These are phyloP conservation scores for Curvularia hawaiiensis DNA, from an alignment of 2,329 filamentous ascomycete species.

Conservation along the genomic window DNA sequence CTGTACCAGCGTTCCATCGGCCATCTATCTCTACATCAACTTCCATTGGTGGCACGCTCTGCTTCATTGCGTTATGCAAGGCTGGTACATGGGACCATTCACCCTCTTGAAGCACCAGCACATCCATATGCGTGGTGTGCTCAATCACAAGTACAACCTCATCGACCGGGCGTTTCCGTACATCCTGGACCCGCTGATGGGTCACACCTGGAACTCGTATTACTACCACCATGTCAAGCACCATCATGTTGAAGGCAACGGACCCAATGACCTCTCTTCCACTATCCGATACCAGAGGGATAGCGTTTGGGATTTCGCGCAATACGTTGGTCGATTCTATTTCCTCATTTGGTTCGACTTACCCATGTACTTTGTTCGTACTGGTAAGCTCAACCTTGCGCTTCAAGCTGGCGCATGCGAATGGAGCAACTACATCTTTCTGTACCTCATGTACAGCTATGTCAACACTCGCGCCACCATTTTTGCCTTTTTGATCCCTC, in stretches of 20 bases:
- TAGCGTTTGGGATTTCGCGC: constrained; percentile 66
- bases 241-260: constrained; percentile 82
- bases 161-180: constrained; percentile 75
- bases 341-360: constrained; percentile 77
- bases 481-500: constrained; percentile 70
- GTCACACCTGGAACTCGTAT: constrained; percentile 85
- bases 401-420: constrained; percentile 67
- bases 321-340: constrained; percentile 75
- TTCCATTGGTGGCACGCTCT: constrained; percentile 73
- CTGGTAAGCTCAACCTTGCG: constrained; percentile 61
- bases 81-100: constrained; percentile 73
- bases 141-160: constrained; percentile 59
- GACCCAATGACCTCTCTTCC: constrained; percentile 74
- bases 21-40: constrained; percentile 65
- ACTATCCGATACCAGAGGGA: constrained; percentile 80
- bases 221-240: constrained; percentile 88
- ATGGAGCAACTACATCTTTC: constrained; percentile 53
- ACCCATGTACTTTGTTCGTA: constrained; percentile 72
- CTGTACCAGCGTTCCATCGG: constrained; percentile 71
- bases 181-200: constrained; percentile 75
- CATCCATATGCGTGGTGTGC: constrained; percentile 75
- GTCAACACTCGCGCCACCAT: constrained; percentile 61
- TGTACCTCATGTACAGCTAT: constrained; percentile 56
- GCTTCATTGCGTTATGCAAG: constrained; percentile 68
- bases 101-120: constrained; percentile 86